A percentile compares a stretch with the other conserved stretches of the same genome.
Evolutionary conservation across 2,329 filamentous ascomycete genomes (phyloP).

Genomic region (Fulvia fulva): DNA sequence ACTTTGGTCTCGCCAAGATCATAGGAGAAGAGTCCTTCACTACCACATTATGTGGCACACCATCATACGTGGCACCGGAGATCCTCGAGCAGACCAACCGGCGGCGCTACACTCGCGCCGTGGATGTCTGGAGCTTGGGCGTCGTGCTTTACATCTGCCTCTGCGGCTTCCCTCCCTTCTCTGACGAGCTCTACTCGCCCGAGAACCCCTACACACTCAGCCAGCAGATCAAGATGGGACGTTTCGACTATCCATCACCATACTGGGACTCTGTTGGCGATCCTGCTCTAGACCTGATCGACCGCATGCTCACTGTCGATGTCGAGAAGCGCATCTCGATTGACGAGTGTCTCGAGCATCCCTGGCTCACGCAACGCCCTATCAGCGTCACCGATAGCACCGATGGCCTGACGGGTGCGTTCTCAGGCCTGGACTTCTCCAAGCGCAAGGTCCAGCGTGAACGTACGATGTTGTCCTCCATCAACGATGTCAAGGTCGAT

Average conservation of each 20-base stretch:
- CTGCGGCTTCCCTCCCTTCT: slow-evolving; percentile 95
- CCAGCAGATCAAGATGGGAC: slow-evolving; percentile 83
- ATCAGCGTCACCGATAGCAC: slow-evolving; percentile 68
- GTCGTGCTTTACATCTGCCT: slow-evolving; percentile 96
- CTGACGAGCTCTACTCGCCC: slow-evolving; percentile 73
- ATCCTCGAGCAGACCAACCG: slow-evolving; percentile 79
- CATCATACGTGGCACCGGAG: slow-evolving; percentile 84
- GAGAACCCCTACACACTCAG: slow-evolving; percentile 83
- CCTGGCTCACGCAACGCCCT: slow-evolving; percentile 65
- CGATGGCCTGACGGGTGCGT: slow-evolving; percentile 82
- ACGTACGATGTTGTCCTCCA: slow-evolving; percentile 75
- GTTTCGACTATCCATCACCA: slow-evolving; percentile 91
- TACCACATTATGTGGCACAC: slow-evolving; percentile 91
- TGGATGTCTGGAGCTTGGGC: slow-evolving; percentile 96
- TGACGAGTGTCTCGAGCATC: slow-evolving; percentile 85
- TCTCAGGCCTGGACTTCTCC: slow-evolving; percentile 77
- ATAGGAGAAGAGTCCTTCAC: slow-evolving; percentile 98
- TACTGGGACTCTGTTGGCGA: slow-evolving; percentile 93
- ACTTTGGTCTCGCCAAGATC: slow-evolving; percentile 96
- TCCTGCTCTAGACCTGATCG: slow-evolving; percentile 85
- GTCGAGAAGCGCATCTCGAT: slow-evolving; percentile 79
- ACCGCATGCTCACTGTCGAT: slow-evolving; percentile 88
- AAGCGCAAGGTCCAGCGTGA: slow-evolving; percentile 76
- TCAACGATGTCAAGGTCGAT: slow-evolving; percentile 69
- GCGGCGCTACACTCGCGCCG: slow-evolving; percentile 87